Base-by-base conservation (phyloP, 192 early-diverging fungal species). In the Backusella westeae region DNA sequence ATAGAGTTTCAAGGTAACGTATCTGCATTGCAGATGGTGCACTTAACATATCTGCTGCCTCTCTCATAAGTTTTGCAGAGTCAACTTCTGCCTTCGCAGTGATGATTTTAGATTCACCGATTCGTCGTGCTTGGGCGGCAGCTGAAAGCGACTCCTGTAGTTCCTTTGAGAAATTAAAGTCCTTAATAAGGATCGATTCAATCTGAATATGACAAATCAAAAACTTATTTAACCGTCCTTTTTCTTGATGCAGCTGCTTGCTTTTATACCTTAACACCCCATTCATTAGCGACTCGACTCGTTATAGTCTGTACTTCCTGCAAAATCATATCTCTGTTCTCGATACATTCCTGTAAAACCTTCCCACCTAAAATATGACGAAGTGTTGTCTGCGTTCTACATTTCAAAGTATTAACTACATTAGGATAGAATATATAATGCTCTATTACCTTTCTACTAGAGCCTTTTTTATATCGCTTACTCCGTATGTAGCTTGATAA, bases 31-130 rank as follows among this genome's bases (percentile, higher is more conserved):
- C 76, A 5, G 68, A 41, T 15, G 93, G 93, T 5, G 93, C 90
- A 82, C 93, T 95, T 36, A 98, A 81, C 66, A 97, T 94, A 77
- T 97, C 95, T 0, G 96, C 91, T 17, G 95, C 95, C 80, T 97
- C 93, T 42, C 95, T 88, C 94, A 97, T 96, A 39, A 98, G 80
- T 77, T 94, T 96, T 1, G 96, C 95, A 59, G 92, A 77, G 26
- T 77, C 75, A 12, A 77, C 72, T 82, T 89, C 26, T 84, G 84
- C 29, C 84, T 89, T 21, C 85, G 91, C 41, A 87, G 73, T 39
- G 89, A 87, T 52, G 82, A 97, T 88, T 87, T 96, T 97, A 77
- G 91, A 90, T 82, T 96, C 91, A 32, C 93, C 96, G 70, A 97
- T 87, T 15, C 96, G 85, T 77, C 95, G 91, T 74, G 93, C 92